Evolutionary conservation across 805 yeast genomes (phyloP), one percentile per base, ranked within the genome.

Genomic region (Dipodascus geniculatus): DNA sequence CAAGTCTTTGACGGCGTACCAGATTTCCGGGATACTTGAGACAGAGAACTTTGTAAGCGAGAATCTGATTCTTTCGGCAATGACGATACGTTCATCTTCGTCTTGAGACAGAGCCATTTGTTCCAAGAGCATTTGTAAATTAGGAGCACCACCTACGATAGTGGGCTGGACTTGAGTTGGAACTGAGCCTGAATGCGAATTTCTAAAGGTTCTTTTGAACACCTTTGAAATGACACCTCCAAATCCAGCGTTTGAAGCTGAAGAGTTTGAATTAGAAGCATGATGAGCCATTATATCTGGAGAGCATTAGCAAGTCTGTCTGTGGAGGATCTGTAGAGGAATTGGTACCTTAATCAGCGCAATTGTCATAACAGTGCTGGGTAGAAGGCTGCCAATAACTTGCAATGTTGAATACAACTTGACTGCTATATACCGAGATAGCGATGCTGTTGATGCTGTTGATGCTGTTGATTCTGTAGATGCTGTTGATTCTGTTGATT

Each of bases 1-100:
- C 64, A 83, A 66, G 51, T 75, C 78, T 55, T 77, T 70, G 0
- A 84, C 82, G 51, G 81, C 68, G 64, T 82, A 80, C 96, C 96
- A 87, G 1, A 87, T 73, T 57, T 85, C 89, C 0, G 87, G 81
- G 2, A 86, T 73, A 1, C 84, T 76, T 0, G 82, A 73, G 1
- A 81, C 74, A 2, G 82, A 71, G 51, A 74, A 74, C 50, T 74
- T 76, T 22, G 74, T 74, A 1, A 87, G 65, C 2, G 79, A 71
- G 1, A 73, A 73, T 3, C 77, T 68, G 47, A 87, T 66, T 20
- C 74, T 66, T 1, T 70, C 71, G 0, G 85, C 81, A 0, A 85
- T 81, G 1, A 74, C 70, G 1, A 69, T 61, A 22, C 69, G 61
- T 20, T 67, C 68, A 35, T 66, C 60, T n/a, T 63, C 57, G 1